Evolutionary conservation across 1,284 basidiomycete species (phyloP).

Genomic region (Puccinia horiana): DNA sequence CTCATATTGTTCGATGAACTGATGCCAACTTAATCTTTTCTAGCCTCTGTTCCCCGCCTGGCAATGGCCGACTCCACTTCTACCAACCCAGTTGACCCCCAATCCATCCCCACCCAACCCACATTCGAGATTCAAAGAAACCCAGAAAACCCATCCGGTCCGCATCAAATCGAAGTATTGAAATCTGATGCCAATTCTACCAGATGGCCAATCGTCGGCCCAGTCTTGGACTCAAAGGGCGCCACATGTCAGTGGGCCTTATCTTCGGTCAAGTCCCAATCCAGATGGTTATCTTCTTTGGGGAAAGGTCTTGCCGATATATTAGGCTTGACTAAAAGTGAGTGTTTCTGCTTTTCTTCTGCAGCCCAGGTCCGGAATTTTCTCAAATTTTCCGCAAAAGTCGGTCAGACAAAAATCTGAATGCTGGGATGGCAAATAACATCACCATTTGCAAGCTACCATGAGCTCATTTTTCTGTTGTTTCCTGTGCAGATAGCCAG

Average conservation of each 20-base stretch:
- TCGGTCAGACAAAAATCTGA: neutral
- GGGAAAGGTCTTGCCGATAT: slow-evolving; percentile 26
- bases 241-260: slow-evolving; percentile 21
- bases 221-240: slow-evolving; percentile 18
- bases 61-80: neutral
- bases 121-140: neutral
- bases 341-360: neutral
- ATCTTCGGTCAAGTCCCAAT: slow-evolving; percentile 5
- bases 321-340: slow-evolving; percentile 37
- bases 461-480: neutral
- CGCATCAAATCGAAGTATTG: slow-evolving; percentile 32
- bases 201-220: slow-evolving; percentile 18
- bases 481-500: slow-evolving; percentile 7
- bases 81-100: neutral
- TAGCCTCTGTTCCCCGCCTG: neutral
- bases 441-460: neutral
- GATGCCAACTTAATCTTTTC: neutral
- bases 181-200: slow-evolving; percentile 16
- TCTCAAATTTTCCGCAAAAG: neutral
- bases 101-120: neutral
- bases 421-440: neutral
- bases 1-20: neutral
- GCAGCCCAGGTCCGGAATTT: neutral
- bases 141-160: slow-evolving; percentile 4
- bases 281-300: slow-evolving; percentile 34